Conservation (phyloP, 1,139 yeast genomes). For the Zygosaccharomyces sapae region DNA sequence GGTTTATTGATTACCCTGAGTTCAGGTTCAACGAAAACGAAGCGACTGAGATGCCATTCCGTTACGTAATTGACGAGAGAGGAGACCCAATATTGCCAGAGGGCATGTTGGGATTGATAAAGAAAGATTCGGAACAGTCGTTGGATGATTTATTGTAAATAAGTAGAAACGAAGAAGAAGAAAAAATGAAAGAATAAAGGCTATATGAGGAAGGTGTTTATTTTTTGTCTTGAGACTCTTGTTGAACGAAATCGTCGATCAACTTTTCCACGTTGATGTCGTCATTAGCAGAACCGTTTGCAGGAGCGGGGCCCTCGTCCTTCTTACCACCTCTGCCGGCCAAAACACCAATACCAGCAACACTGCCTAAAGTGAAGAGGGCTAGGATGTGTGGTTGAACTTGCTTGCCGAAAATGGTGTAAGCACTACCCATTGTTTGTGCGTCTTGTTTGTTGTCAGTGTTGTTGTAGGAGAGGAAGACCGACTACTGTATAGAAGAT, state of each 20-base stretch:
- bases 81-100: constrained; percentile 80
- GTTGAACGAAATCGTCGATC: constrained; percentile 39
- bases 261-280: constrained; percentile 61
- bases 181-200: constrained; percentile 5
- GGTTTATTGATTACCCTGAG: constrained; percentile 89
- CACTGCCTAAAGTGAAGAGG: constrained; percentile 38
- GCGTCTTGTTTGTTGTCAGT: not conserved
- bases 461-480: not conserved
- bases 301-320: constrained; percentile 34
- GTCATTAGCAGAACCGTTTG: constrained; percentile 40
- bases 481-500: too few relatives aligned
- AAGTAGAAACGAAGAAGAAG: not conserved
- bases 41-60: constrained; percentile 96
- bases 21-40: constrained; percentile 82
- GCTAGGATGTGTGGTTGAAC: constrained; percentile 53
- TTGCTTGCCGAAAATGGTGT: constrained; percentile 58
- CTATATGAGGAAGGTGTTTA: not conserved
- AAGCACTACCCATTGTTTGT: constrained; percentile 53
- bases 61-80: constrained; percentile 59
- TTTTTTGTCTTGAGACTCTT: constrained; percentile 17
- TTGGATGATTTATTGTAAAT: constrained; percentile 46
- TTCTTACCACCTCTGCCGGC: constrained; percentile 35
- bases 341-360: constrained; percentile 40
- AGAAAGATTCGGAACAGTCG: constrained; percentile 75
- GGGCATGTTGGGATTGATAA: constrained; percentile 86